phyloP scores from a whole-genome alignment of 2,329 filamentous ascomycete species.

The Malbranchea zuffiana region DNA sequence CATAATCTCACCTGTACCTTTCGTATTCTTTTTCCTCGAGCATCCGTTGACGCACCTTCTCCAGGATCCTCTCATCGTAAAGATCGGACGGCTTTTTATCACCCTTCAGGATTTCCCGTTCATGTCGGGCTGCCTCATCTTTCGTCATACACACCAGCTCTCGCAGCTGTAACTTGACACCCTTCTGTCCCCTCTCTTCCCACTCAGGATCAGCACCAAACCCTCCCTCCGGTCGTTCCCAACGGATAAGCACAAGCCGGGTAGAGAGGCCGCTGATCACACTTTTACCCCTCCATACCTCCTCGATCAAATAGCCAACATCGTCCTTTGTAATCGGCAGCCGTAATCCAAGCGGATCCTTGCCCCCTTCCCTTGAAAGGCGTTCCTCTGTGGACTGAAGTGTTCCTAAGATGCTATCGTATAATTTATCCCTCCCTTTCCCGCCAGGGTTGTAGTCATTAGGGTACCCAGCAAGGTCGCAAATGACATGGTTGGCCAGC shows the following conservation, averaged over 20 bases:
- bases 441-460: conserved; percentile 63
- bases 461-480: conserved; percentile 71
- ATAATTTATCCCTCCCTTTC: conserved; percentile 83
- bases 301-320: conserved; percentile 78
- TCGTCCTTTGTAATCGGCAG: conserved; percentile 69
- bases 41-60: conserved; percentile 55
- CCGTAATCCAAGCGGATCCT: conserved; percentile 59
- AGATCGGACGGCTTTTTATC: conserved; percentile 57
- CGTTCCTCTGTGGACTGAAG: conserved; percentile 73
- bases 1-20: conserved; percentile 34
- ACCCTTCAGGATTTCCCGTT: conserved; percentile 64
- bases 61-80: conserved; percentile 59
- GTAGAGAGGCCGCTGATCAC: conserved; percentile 72
- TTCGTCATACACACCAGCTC: conserved; percentile 88
- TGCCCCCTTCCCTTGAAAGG: conserved; percentile 45
- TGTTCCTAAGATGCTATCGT: conserved; percentile 66
- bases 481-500: conserved; percentile 83
- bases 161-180: conserved; percentile 54
- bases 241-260: conserved; percentile 66
- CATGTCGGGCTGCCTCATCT: conserved; percentile 72
- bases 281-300: conserved; percentile 75
- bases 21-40: conserved; percentile 53
- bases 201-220: conserved; percentile 53
- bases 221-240: conserved; percentile 54
- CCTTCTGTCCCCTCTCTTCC: conserved; percentile 58